Base-by-base conservation (phyloP, 805 yeast species). In the fission yeast (Schizosaccharomyces pombe) region DNA sequence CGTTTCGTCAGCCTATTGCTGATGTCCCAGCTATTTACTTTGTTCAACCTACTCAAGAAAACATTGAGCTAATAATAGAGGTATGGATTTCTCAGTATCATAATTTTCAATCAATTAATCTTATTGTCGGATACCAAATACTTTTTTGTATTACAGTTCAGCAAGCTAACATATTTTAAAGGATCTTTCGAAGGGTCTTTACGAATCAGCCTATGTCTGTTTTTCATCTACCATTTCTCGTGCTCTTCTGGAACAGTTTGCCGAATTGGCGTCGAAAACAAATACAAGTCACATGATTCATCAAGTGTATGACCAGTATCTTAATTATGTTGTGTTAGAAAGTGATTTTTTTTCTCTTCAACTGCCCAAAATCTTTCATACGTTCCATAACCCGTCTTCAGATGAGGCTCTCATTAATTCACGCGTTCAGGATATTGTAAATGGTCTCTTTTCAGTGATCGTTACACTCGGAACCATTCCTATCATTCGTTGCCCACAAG, bases 21-120 rank as follows among this genome's bases (percentile, higher is more conserved):
- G 98, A 91, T 62, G 97, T 89, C 12, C 96, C 97, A 0, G 97
- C 79, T 2, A 77, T 91, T 51, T 91, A 91, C 67, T 89, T 91
- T 61, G 81, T 91, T 33, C 82, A 82, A 56, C 97, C 98, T 4
- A 82, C 91, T 0, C 70, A 74, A 29, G 89, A 77, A 52, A 91
- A 91, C 63, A 72, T 91, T 47, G 68, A 75, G 31, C 63, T 68
- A 32, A 82, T 91, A 37, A 47, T 60, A 16, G 75, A 84, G 14
- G 53, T 49, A 31, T 8, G 32, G n/a, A 29, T 4, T 49, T 30
- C n/a, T n/a, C n/a, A n/a, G n/a, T n/a, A n/a, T n/a, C n/a, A n/a
- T n/a, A n/a, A n/a, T n/a, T n/a, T n/a, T n/a, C n/a, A n/a, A n/a
- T n/a, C n/a, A n/a, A n/a, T n/a, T n/a, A n/a, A n/a, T n/a, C n/a